Percentiles rank a stretch among this genome's conserved stretches.
Conservation (phyloP, 108 stramenopile genomes). For the Ochromonas danica region DNA sequence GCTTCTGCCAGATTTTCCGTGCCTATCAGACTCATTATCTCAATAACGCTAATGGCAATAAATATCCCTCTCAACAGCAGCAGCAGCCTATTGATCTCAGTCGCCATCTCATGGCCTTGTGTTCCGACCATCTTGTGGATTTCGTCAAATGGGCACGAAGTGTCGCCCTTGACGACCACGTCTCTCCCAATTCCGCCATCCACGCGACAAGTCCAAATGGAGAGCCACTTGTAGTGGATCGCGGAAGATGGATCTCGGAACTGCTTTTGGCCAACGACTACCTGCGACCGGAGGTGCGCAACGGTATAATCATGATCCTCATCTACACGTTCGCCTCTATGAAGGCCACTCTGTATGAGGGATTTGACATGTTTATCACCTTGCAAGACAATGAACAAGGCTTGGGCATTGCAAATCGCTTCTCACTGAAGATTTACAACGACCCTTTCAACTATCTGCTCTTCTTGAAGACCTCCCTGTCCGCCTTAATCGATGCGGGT, state of each 20-base stretch:
- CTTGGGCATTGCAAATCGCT: not conserved
- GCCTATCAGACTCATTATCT: not conserved
- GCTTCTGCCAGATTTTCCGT: not conserved
- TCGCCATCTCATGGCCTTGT: constrained; percentile 3
- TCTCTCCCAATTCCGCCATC: not conserved
- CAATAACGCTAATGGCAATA: not conserved
- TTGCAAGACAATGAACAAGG: constrained; percentile 12
- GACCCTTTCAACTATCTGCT: constrained; percentile 8
- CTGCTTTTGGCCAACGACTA: not conserved
- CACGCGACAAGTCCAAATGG: too few species aligned
- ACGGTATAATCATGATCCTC: not conserved
- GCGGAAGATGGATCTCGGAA: not conserved
- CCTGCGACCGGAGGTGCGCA: not conserved
- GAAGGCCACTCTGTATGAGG: not conserved
- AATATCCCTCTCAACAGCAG: not conserved
- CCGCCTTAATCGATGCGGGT: constrained; percentile 11
- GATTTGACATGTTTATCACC: constrained; percentile 16
- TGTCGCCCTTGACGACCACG: too few species aligned
- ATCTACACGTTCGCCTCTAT: constrained; percentile 5
- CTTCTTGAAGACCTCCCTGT: constrained; percentile 1
- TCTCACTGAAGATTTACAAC: constrained; percentile 29
- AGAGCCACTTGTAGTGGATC: too few species aligned
- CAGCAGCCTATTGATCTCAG: not conserved
- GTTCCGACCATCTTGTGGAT: not conserved
- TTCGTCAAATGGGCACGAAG: not conserved